Conservation (phyloP, 441 rosid species). For the Gossypium trilobum region DNA sequence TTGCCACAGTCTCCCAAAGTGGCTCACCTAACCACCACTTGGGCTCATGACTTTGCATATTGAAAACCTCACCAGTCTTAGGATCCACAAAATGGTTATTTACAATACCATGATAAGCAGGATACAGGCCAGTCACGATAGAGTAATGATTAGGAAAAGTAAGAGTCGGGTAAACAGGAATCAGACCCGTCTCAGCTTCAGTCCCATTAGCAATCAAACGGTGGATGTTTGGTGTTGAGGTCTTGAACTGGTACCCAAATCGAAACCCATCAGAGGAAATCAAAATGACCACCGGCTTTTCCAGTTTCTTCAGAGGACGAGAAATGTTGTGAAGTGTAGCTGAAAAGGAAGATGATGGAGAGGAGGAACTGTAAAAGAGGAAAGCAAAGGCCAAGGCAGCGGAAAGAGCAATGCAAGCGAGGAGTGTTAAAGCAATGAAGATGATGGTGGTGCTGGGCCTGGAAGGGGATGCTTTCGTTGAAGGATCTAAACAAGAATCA, state of each 20-base stretch:
- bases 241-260: conserved; percentile 85
- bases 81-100: conserved; percentile 63
- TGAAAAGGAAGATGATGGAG: conserved; percentile 14
- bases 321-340: conserved; percentile 14
- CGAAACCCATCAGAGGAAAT: conserved; percentile 90
- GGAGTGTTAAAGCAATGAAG: conserved; percentile 43
- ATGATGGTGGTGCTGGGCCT: conserved; percentile 30
- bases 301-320: conserved; percentile 54
- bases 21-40: conserved; percentile 98
- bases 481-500: conserved; percentile 19
- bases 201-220: conserved; percentile 72
- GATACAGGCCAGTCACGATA: conserved; percentile 83
- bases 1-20: conserved; percentile 79
- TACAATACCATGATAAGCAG: conserved; percentile 74
- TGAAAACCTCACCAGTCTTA: conserved; percentile 43
- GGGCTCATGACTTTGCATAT: conserved; percentile 67
- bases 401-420: conserved; percentile 55
- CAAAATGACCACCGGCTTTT: conserved; percentile 56
- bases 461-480: conserved; percentile 12
- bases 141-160: conserved; percentile 95
- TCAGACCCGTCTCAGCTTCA: conserved; percentile 74
- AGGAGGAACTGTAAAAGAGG: conserved; percentile 48
- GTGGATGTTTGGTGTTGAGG: conserved; percentile 55
- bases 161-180: conserved; percentile 78
- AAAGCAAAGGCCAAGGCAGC: conserved; percentile 53